Base-by-base conservation (phyloP, 2,329 filamentous ascomycete species). In the Verticillium nonalfalfae region DNA sequence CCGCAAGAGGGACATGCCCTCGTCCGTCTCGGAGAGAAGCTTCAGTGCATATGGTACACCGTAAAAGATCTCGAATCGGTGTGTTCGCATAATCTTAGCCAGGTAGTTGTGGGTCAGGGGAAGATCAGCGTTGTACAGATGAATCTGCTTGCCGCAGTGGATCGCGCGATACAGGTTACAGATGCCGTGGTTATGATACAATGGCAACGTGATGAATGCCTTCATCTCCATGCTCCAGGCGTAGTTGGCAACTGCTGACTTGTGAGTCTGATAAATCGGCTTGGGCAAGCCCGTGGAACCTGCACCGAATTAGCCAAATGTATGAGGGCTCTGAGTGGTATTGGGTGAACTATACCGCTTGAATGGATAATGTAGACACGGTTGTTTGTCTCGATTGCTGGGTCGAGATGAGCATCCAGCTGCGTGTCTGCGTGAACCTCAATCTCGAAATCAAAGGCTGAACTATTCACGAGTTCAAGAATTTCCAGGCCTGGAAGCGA, bases 41-140 rank as follows among this genome's bases (percentile, higher is more conserved):
- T 89, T 89, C 18, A 90, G 70, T 0, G 84, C 81, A 65, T 89
- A 90, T 0, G 87, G 87, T 0, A 90, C 87, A 2, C 78, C 80
- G 61, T 87, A 81, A 36, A 89, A 81, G 21, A 83, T 80, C 59
- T 88, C 78, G 0, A 82, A 77, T 18, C 77, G 64, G 61, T 78
- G 69, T 7, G 69, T 69, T 7, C 71, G 65, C 66, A 85, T 76
- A 11, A 78, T 78, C 5, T 72, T 68, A 1, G 82, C 70, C 1
- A 86, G 71, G 15, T 78, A 74, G n/a, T 76, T 72, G 1, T 73
- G 74, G 0, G 85, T 85, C 3, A 88, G 70, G 0, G 86, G 85
- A 2, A 87, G 67, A 1, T 75, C 74, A 2, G 82, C 79, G 63
- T 83, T 87, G 68, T 81, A 84, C 54, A 87, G 68, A 59, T 80